These are phyloP conservation scores for Fraxinus americana DNA, from an alignment of 257 asterid species.

Conservation along the genomic window DNA sequence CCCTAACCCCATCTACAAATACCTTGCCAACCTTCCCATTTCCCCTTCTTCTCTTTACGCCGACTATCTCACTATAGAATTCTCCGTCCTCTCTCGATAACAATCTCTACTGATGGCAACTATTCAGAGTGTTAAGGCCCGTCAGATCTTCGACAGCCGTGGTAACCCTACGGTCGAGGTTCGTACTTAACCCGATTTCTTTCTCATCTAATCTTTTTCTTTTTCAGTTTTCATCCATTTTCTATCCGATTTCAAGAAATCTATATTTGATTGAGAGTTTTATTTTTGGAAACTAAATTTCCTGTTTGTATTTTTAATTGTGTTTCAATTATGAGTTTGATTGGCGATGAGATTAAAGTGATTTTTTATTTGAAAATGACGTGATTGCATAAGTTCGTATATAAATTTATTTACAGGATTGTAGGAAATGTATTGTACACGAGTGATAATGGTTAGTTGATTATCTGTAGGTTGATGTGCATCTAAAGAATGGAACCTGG, in stretches of 20 bases:
- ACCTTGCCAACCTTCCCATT: slow-evolving; percentile 17
- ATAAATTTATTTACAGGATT: not conserved
- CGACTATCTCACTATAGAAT: not conserved
- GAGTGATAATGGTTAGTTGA: not conserved
- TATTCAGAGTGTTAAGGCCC: slow-evolving; percentile 61
- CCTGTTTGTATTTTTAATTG: not conserved
- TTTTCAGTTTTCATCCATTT: not conserved
- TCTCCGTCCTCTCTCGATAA: slow-evolving; percentile 20
- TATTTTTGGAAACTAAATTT: not conserved
- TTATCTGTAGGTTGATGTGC: slow-evolving; percentile 62
- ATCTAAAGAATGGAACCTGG: slow-evolving; percentile 51
- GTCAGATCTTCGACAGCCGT: slow-evolving; percentile 92
- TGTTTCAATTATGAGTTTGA: not conserved
- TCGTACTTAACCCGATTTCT: slow-evolving; percentile 19
- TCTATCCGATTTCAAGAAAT: not conserved
- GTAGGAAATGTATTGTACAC: not conserved
- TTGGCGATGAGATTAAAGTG: not conserved
- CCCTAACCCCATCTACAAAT: slow-evolving; percentile 33
- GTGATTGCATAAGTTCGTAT: not conserved
- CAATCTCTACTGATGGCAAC: slow-evolving; percentile 48
- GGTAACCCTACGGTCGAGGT: slow-evolving; percentile 93
- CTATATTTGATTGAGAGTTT: not conserved
- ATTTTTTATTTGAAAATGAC: slow-evolving; percentile 1
- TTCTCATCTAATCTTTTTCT: slow-evolving; percentile 1
- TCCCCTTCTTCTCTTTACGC: not conserved